Percentiles rank a stretch among this genome's conserved stretches.
Evolutionary conservation across 2,329 filamentous ascomycete genomes (phyloP).

Genomic region (Coniochaeta sp.): DNA sequence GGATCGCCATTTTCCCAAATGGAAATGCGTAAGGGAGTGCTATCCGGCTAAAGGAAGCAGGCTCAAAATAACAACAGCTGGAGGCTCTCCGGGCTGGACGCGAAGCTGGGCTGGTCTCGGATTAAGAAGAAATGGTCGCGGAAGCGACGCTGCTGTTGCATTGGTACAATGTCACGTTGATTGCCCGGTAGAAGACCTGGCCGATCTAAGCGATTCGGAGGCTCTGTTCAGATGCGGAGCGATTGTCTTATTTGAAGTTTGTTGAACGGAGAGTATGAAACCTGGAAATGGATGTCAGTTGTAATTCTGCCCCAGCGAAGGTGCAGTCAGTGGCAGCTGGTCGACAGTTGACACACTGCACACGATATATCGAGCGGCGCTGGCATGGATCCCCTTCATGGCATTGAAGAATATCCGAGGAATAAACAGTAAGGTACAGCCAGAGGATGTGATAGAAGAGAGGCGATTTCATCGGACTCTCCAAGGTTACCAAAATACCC

Average conservation of each 20-base stretch:
- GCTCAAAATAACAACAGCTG: slow-evolving; percentile 3
- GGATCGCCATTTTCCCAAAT: slow-evolving; percentile 3
- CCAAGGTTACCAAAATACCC: not conserved
- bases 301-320: no score
- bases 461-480: not conserved
- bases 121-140: not conserved
- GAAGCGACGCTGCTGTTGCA: not conserved
- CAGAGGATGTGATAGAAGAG: not conserved
- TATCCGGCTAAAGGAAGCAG: not conserved
- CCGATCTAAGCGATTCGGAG: not conserved
- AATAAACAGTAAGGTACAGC: no score
- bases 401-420: no score
- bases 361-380: no score
- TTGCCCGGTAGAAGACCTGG: not conserved
- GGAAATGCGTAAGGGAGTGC: not conserved
- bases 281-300: no score
- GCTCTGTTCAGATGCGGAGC: not conserved
- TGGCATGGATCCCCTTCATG: no score
- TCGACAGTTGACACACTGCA: no score
- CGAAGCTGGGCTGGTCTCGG: not conserved
- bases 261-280: not conserved
- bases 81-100: not conserved
- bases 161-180: not conserved
- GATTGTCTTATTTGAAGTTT: not conserved
- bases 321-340: no score